Percentiles rank a stretch among this genome's conserved stretches.
Conservation (phyloP, 2,329 filamentous ascomycete genomes). For the Periconia digitata region DNA sequence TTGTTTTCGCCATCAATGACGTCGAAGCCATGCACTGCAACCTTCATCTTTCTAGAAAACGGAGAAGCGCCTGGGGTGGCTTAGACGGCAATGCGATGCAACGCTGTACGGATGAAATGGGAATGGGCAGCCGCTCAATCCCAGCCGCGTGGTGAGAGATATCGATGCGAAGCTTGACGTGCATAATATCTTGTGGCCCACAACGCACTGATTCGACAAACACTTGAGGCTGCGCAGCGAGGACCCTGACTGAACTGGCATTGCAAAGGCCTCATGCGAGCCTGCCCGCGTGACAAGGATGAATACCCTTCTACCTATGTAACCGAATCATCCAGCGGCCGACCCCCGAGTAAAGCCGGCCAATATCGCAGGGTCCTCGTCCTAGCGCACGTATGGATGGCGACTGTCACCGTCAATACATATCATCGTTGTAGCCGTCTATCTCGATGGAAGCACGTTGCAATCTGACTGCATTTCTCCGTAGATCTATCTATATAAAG, state of each 20-base stretch:
- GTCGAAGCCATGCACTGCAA: constrained; percentile 30
- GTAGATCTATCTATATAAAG: constrained; percentile 16
- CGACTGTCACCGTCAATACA: too few species aligned
- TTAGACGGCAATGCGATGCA: constrained; percentile 37
- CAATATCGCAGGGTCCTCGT: not conserved
- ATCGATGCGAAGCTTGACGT: constrained; percentile 7
- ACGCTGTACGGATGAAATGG: constrained; percentile 25
- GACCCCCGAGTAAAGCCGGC: constrained; percentile 18
- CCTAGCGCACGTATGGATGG: too few species aligned
- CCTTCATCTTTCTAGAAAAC: constrained; percentile 36
- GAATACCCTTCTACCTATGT: constrained; percentile 11
- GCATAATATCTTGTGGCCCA: constrained; percentile 10
- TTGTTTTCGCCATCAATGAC: too few species aligned
- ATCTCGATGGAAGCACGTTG: not conserved
- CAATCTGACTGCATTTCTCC: not conserved
- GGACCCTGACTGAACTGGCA: constrained; percentile 3
- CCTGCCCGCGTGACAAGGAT: constrained; percentile 12
- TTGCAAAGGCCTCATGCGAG: too few species aligned
- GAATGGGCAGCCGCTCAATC: constrained; percentile 1
- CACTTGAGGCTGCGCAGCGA: constrained; percentile 21
- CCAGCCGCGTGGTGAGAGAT: constrained; percentile 9
- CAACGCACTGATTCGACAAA: constrained; percentile 13
- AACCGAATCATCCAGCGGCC: too few species aligned
- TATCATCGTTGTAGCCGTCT: too few species aligned
- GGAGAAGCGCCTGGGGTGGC: constrained; percentile 17